These are phyloP conservation scores for Silybum marianum DNA, from an alignment of 129 eudicot species.

Conservation along the genomic window DNA sequence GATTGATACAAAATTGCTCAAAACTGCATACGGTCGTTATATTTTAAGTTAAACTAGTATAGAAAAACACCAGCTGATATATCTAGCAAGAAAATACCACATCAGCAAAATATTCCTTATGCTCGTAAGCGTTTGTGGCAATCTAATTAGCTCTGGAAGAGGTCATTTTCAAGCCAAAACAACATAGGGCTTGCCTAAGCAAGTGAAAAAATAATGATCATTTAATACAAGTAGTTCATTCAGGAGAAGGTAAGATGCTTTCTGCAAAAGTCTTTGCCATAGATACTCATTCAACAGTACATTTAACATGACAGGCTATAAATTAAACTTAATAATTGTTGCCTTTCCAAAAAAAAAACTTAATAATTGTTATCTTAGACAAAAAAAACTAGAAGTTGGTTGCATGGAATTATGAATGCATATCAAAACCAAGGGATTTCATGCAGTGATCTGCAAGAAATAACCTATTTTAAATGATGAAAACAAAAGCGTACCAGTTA, in stretches of 20 bases:
- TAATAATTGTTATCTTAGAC: constrained; percentile 4
- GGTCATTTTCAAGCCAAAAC: background rate
- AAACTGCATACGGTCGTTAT: constrained; percentile 63
- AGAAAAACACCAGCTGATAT: constrained; percentile 12
- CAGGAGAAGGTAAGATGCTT: background rate
- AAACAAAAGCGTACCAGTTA: constrained; percentile 90
- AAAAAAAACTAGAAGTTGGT: background rate
- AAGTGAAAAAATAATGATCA: background rate
- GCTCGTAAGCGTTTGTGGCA: constrained; percentile 2
- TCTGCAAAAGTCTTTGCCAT: background rate
- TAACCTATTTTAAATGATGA: constrained; percentile 43
- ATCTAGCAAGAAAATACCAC: constrained; percentile 3
- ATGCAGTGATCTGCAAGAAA: constrained; percentile 51
- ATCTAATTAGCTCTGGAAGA: background rate
- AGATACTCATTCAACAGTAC: constrained; percentile 5
- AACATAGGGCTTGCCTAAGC: background rate
- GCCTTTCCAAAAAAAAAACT: no score
- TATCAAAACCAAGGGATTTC: constrained; percentile 22
- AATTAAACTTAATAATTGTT: constrained; percentile 15
- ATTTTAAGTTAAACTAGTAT: constrained; percentile 9
- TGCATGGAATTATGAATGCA: background rate
- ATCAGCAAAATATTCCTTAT: background rate
- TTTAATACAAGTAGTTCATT: background rate
- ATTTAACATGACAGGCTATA: constrained; percentile 21
- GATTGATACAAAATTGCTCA: constrained; percentile 96